These are phyloP conservation scores for Diplodia seriata DNA, from an alignment of 2,329 filamentous ascomycete species.

Conservation along the genomic window DNA sequence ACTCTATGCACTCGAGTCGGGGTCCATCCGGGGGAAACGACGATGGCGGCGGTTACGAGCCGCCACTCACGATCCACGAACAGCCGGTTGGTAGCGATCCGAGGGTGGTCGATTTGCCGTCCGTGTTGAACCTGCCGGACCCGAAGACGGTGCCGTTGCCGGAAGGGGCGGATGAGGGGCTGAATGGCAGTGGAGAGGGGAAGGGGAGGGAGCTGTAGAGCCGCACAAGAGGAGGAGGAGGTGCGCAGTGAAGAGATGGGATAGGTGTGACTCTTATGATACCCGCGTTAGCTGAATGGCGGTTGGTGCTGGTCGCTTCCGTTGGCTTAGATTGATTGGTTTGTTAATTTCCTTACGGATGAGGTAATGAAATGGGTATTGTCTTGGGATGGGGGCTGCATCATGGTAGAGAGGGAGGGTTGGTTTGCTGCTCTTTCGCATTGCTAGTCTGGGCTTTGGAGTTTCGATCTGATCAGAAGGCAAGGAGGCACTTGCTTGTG, in stretches of 20 bases:
- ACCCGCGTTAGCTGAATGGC: constrained; percentile 1
- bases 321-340: constrained; percentile 13
- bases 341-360: background rate
- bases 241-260: background rate
- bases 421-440: background rate
- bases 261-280: background rate
- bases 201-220: constrained; percentile 9
- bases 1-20: constrained; percentile 32
- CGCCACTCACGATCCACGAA: constrained; percentile 44
- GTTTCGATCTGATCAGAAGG: background rate
- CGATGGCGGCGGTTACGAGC: constrained; percentile 32
- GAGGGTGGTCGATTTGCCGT: constrained; percentile 45
- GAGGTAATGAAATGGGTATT: constrained; percentile 1
- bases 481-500: background rate
- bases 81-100: constrained; percentile 33
- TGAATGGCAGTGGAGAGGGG: background rate
- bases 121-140: constrained; percentile 47
- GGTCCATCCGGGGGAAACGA: background rate
- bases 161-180: constrained; percentile 13
- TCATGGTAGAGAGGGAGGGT: background rate
- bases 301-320: constrained; percentile 7
- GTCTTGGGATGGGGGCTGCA: background rate
- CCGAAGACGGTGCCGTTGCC: constrained; percentile 38
- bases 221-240: background rate
- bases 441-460: background rate